Conservation (phyloP, 1,284 basidiomycete species). For the Pulchroboletus neoregius region DNA sequence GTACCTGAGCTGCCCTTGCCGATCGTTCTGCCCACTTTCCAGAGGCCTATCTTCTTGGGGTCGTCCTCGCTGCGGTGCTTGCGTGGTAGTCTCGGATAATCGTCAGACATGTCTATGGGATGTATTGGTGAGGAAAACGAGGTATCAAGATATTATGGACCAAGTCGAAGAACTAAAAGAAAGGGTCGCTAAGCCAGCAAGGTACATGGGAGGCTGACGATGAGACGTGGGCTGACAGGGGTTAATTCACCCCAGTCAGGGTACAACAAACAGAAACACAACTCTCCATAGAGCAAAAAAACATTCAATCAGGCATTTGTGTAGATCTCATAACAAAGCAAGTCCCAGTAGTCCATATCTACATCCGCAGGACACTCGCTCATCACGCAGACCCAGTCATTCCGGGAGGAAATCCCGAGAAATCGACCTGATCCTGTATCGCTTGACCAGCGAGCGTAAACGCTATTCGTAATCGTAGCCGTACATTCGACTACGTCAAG, state of each 20-base stretch:
- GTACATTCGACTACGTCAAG: slow-evolving; percentile 63
- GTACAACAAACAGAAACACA: slow-evolving; percentile 8
- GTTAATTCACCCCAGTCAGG: slow-evolving; percentile 12
- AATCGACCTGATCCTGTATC: slow-evolving; percentile 93
- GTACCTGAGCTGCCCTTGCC: slow-evolving; percentile 88
- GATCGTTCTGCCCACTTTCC: slow-evolving; percentile 92
- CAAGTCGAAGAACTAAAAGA: too few relatives aligned
- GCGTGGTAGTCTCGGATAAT: slow-evolving; percentile 33
- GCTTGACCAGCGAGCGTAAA: slow-evolving; percentile 66
- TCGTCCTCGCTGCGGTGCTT: slow-evolving; percentile 43
- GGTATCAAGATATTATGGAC: background rate
- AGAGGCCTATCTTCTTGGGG: slow-evolving; percentile 83
- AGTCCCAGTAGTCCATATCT: slow-evolving; percentile 11
- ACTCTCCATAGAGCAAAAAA: too few relatives aligned
- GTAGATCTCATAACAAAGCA: slow-evolving; percentile 21
- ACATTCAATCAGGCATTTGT: slow-evolving; percentile 10
- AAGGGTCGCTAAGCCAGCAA: too few relatives aligned
- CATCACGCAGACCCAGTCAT: slow-evolving; percentile 51
- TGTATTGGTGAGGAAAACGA: background rate
- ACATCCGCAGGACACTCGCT: slow-evolving; percentile 4
- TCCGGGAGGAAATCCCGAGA: slow-evolving; percentile 82
- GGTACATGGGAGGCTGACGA: slow-evolving; percentile 26
- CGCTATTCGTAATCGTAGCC: slow-evolving; percentile 83
- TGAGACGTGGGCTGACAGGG: slow-evolving; percentile 20
- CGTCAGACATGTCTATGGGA: slow-evolving; percentile 24